Conservation (phyloP, 768 basidiomycete species). For the Bullera alba region DNA sequence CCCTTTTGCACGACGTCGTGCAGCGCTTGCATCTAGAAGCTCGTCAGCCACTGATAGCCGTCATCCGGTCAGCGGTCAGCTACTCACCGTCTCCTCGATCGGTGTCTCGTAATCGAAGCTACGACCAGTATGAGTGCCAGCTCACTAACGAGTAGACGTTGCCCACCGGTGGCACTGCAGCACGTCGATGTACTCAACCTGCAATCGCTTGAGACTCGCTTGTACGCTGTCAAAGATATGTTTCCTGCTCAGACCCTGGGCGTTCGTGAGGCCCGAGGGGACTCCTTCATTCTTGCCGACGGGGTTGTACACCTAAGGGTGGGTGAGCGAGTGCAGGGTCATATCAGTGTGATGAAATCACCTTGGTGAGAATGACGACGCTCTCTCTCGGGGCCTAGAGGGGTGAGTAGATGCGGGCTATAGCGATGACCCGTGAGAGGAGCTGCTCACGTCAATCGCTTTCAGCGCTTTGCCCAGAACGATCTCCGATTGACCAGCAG, state of each 20-base stretch:
- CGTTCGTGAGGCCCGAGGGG: slow-evolving; percentile 3
- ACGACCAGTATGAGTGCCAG: too few species aligned
- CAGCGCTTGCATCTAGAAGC: slow-evolving; percentile 58
- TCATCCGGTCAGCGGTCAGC: too few species aligned
- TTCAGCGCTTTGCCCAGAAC: slow-evolving; percentile 2
- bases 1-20: slow-evolving; percentile 64
- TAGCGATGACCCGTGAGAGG: slow-evolving; percentile 57
- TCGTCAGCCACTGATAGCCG: too few species aligned
- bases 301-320: background rate
- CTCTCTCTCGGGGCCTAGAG: slow-evolving; percentile 63
- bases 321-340: background rate
- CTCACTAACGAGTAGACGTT: too few species aligned
- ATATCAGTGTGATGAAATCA: slow-evolving; percentile 26
- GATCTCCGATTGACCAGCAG: background rate
- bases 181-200: slow-evolving; percentile 69
- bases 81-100: slow-evolving; percentile 51
- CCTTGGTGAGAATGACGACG: slow-evolving; percentile 73
- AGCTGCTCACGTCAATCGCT: slow-evolving; percentile 6
- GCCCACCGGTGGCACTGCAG: slow-evolving; percentile 62
- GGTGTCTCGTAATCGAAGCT: slow-evolving; percentile 56
- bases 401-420: slow-evolving; percentile 65
- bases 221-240: slow-evolving; percentile 61
- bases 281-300: background rate
- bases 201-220: slow-evolving; percentile 57
- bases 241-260: slow-evolving; percentile 18